phyloP scores from a whole-genome alignment of 441 rosid species.

The Breynia disticha region DNA sequence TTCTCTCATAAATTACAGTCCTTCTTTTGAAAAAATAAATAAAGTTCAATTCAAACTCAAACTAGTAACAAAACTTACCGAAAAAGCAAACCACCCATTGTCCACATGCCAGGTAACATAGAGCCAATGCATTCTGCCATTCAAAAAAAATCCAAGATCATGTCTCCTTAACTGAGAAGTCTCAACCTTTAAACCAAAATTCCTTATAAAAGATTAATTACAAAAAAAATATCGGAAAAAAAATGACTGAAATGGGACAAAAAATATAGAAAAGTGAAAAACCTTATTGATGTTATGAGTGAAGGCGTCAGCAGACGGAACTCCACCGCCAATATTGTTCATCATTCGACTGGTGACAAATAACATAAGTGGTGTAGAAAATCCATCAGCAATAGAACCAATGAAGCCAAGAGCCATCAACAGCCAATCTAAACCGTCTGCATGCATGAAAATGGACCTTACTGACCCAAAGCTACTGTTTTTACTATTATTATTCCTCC shows the following conservation, averaged over 20 bases:
- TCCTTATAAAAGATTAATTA: too few relatives aligned
- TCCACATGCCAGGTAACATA: constrained; percentile 62
- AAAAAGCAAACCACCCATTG: constrained; percentile 70
- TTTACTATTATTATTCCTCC: too few relatives aligned
- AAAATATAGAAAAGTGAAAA: not conserved
- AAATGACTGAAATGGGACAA: not conserved
- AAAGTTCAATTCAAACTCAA: not conserved
- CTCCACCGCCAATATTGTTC: constrained; percentile 52
- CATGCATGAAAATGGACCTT: constrained; percentile 65
- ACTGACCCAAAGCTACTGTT: constrained; percentile 24
- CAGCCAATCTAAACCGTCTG: constrained; percentile 50
- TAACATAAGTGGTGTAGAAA: constrained; percentile 49
- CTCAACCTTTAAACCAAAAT: too few relatives aligned
- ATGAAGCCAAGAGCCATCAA: constrained; percentile 61
- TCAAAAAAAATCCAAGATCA: not conserved
- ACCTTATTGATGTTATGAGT: constrained; percentile 47
- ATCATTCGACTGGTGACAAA: constrained; percentile 53
- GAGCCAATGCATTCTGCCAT: constrained; percentile 51
- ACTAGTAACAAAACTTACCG: constrained; percentile 29
- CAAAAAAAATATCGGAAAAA: too few relatives aligned
- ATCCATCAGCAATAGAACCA: constrained; percentile 73
- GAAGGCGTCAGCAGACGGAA: constrained; percentile 26
- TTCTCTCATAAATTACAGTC: not conserved
- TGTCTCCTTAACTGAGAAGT: not conserved
- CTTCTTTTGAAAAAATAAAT: too few relatives aligned